Conservation (phyloP, 192 early-diverging fungal species). For the Coemansia asiatica region DNA sequence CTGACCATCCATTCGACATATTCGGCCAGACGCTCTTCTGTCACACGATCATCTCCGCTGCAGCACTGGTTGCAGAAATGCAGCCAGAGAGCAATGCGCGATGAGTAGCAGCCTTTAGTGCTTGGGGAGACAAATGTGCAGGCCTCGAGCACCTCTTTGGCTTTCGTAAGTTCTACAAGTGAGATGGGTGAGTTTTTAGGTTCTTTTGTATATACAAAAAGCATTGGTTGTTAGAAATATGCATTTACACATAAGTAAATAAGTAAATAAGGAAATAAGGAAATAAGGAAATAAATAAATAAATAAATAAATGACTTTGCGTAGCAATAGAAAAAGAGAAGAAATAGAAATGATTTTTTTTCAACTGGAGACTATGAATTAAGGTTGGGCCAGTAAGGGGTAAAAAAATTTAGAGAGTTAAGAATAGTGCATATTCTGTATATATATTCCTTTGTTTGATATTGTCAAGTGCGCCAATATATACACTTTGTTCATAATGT, state of each 20-base stretch:
- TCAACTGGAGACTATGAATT: not conserved
- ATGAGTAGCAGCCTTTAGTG: constrained; percentile 54
- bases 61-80: constrained; percentile 41
- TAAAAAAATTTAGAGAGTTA: not conserved
- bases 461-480: constrained; percentile 4
- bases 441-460: not conserved
- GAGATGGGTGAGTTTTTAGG: not conserved
- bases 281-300: not conserved
- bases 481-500: not conserved
- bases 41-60: constrained; percentile 33
- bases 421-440: constrained; percentile 1
- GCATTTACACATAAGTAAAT: not conserved
- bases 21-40: constrained; percentile 33
- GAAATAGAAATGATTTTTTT: not conserved
- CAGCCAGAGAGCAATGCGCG: constrained; percentile 53
- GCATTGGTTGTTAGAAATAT: constrained; percentile 1
- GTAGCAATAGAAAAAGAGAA: not conserved
- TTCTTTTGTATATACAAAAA: not conserved
- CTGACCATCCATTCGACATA: constrained; percentile 55
- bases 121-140: constrained; percentile 41
- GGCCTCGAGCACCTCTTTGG: constrained; percentile 45
- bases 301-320: not conserved
- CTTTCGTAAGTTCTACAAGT: constrained; percentile 42
- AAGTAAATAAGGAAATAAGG: not conserved
- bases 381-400: not conserved